Base-by-base conservation (phyloP, 1,139 yeast genomes). In the Geotrichum citri-aurantii region DNA sequence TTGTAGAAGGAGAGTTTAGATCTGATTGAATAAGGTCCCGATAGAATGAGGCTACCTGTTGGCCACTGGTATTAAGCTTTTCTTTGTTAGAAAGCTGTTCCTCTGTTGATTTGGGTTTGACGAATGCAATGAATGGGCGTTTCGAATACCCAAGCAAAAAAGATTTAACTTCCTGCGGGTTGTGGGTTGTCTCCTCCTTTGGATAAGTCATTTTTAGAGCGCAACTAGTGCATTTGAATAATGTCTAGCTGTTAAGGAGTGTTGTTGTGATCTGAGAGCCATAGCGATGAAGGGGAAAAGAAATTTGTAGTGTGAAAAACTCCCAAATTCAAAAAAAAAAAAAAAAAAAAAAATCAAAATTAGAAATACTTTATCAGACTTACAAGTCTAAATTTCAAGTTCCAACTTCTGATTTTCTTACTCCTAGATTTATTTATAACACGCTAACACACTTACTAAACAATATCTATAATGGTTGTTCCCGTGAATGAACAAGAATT, bases 61-160 rank as follows among this genome's bases (percentile, higher is more conserved):
- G 44, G 14, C 50, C 52, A 19, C 23, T 29, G 10, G 48, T 7
- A 14, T 4, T 31, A 3, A 27, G 23, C 24, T n/a, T 46, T 23
- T 48, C 11, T 14, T 33, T 24, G 6, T 7, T 6, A 7, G 21
- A 24, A 2, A 14, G 7, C 31, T 55, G 54, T n/a, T 33, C 49
- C 6, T 37, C n/a, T 17, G 19, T 14, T 19, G 56, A 54, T 17
- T 48, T 42, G 11, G 59, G 33, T 40, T 49, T 56, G 42, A 56
- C 59, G 48, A 56, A 56, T 10, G 33, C 37, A 17, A 56, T 56
- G n/a, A 31, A 46, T 11, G 59, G 59, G 11, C 56, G 31, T 24
- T 54, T 47, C 6, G 56, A 21, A 19, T 51, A 51, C 1, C 59
- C 59, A 11, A 56, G 19, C 5, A 53, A 52, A 48, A 56, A 56